These are phyloP conservation scores for Cymbopogon flexuosus DNA, from an alignment of 202 grass and related monocot genomes.

Conservation along the genomic window DNA sequence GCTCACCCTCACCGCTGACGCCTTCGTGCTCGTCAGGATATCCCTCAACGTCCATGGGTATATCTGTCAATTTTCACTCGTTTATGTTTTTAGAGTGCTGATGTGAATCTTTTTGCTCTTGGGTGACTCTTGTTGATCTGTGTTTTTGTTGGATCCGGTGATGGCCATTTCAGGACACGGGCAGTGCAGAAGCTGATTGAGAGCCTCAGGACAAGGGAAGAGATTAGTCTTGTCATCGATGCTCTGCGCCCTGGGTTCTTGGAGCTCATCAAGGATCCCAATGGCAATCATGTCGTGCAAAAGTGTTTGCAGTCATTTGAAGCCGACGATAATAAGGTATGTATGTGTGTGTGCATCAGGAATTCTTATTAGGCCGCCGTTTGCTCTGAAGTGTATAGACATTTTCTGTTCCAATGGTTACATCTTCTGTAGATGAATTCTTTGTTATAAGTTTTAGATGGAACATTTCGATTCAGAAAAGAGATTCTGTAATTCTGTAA, in stretches of 20 bases:
- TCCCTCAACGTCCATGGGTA: conserved; percentile 86
- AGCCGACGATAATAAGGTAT: conserved; percentile 80
- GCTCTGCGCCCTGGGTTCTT: conserved; percentile 59
- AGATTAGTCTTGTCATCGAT: conserved; percentile 54
- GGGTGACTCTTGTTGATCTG: neutral
- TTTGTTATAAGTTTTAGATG: neutral
- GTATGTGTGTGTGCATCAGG: neutral
- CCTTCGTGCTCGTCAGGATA: conserved; percentile 50
- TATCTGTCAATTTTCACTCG: neutral
- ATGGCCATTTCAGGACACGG: conserved; percentile 56
- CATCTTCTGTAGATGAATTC: neutral
- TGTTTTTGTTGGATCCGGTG: neutral
- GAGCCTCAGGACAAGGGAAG: conserved; percentile 54
- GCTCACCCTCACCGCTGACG: conserved; percentile 41
- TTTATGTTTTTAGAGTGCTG: neutral
- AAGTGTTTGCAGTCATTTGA: conserved; percentile 63
- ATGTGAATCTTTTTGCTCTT: neutral
- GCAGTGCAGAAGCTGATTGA: conserved; percentile 85
- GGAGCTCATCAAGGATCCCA: conserved; percentile 77
- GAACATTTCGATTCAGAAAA: neutral
- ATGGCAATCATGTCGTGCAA: conserved; percentile 89
- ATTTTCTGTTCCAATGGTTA: neutral
- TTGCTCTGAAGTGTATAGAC: neutral
- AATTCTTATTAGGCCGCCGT: too few relatives aligned
- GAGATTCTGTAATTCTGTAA: neutral